Conservation (phyloP, 202 grass and related monocot species). For the Panicum hallii region DNA sequence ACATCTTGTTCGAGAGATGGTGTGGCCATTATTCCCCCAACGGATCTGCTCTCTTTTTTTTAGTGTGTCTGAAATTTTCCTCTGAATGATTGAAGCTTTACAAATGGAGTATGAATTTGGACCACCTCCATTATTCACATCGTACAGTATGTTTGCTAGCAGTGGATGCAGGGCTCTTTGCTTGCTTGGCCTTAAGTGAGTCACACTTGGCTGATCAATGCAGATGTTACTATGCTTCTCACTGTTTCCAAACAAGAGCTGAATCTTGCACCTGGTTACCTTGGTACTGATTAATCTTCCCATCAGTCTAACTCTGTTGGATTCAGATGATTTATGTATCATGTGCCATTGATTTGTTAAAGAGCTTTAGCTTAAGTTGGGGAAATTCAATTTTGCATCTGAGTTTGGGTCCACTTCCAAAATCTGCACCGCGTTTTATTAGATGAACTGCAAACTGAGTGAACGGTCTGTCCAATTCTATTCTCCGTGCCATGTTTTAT, state of each 20-base stretch:
- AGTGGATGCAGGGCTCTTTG: not conserved
- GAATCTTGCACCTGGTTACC: conserved; percentile 13
- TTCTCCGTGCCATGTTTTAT: conserved; percentile 11
- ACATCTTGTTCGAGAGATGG: conserved; percentile 11
- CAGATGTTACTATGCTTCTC: not conserved
- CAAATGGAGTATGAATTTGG: not conserved
- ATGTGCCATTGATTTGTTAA: conserved; percentile 21
- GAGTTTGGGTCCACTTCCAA: not conserved
- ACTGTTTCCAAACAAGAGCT: not conserved
- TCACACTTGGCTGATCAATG: conserved; percentile 39
- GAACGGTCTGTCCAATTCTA: conserved; percentile 3
- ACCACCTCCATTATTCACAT: conserved; percentile 14
- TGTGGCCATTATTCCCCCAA: not conserved
- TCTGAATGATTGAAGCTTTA: not conserved
- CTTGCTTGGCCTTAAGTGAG: conserved; percentile 21
- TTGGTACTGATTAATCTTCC: conserved; percentile 8
- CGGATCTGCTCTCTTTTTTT: conserved; percentile 13
- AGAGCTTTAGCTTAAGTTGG: not conserved
- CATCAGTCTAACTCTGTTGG: conserved; percentile 13
- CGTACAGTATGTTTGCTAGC: not conserved
- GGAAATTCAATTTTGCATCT: conserved; percentile 11
- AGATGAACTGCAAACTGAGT: conserved; percentile 7
- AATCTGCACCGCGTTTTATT: not conserved
- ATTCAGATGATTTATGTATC: not conserved
- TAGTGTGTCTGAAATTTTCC: not conserved